Conservation (phyloP, 83 land plant species). For the Thuja plicata region DNA sequence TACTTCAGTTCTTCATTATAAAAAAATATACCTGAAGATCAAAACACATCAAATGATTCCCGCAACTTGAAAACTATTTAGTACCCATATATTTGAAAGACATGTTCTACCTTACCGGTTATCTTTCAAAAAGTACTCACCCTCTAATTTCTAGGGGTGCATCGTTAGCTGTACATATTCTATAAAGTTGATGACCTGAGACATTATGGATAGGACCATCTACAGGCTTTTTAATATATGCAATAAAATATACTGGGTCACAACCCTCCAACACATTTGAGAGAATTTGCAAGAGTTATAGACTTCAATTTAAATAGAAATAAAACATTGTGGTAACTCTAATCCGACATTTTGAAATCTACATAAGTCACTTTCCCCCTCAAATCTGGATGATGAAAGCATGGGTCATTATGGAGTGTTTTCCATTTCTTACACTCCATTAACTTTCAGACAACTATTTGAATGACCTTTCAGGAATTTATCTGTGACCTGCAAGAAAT, state of each 20-base stretch:
- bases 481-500: constrained; percentile 44
- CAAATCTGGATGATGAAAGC: not conserved
- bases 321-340: not conserved
- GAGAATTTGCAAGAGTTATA: not conserved
- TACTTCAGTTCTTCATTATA: not conserved
- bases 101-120: not conserved
- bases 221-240: not conserved
- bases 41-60: not conserved
- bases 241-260: not conserved
- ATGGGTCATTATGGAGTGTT: not conserved
- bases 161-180: not conserved
- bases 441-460: constrained; percentile 35
- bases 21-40: not conserved
- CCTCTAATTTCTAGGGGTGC: not conserved
- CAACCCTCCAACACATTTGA: not conserved
- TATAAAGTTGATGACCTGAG: not conserved
- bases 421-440: constrained; percentile 25
- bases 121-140: not conserved
- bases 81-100: not conserved
- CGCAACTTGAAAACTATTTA: not conserved
- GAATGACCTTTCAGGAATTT: constrained; percentile 58
- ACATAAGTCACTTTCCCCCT: not conserved
- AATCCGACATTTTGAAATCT: not conserved
- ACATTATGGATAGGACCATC: not conserved
- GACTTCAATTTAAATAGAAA: not conserved